Evolutionary conservation across 2,329 filamentous ascomycete genomes (phyloP), one percentile per base, ranked within the genome.

Genomic region (Diaporthe citriasiana): DNA sequence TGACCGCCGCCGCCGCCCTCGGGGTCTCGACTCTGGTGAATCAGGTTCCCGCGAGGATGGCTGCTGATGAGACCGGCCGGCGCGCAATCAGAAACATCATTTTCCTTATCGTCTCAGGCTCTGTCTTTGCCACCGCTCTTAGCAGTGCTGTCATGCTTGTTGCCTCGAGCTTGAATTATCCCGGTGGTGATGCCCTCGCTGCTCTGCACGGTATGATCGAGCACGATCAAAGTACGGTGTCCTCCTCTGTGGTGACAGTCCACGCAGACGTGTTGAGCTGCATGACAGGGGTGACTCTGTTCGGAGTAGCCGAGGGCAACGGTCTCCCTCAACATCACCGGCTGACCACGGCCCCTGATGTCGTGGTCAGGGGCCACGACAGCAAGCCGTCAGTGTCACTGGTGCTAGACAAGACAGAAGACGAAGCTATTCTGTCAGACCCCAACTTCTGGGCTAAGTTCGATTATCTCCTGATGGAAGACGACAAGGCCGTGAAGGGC

Each of bases 131-230:
- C 1, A 95, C 93, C 0, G 89, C 94, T 74, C 83, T 86, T 7
- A 85, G 89, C 47, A 94, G 93, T 73, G 86, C 87, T 4, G 88
- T 84, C 42, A 90, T 97, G 84, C 90, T 98, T 2, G 88, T 93
- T 38, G 85, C 97, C 74, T 98, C 95, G 0, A 93, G 94, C 19
- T 90, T 97, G 73, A 99, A 98, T 84, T 99, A 99, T 80, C 97
- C 97, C 1, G 97, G 97, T 63, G 97, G 94, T 30, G 90, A 94
- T 74, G 97, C 95, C 2, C 87, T 98, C 30, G 77, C 83, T 12
- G 85, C 87, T 57, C 84, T 93, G 51, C 86, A 88, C 74, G 72
- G 74, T 6, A 78, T 85, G 17, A 82, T 87, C 25, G 75, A 76
- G 60, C 77, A 84, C 35, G 69, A 77, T 35, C 73, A 76, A n/a